A percentile compares a stretch with the other conserved stretches of the same genome.
phyloP scores from a whole-genome alignment of 345 rosid species.

The Litchi chinensis region DNA sequence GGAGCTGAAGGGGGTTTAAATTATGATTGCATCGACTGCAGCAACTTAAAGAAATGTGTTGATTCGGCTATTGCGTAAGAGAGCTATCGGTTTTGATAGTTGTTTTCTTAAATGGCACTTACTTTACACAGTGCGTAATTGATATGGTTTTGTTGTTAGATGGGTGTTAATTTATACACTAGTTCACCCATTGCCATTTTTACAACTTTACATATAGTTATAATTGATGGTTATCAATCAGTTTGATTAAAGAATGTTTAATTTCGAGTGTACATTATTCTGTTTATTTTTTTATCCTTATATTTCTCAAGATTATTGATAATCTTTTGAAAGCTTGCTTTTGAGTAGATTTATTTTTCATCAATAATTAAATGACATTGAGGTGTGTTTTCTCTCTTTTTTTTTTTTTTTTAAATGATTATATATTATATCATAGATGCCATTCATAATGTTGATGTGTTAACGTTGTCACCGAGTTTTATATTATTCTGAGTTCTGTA shows the following conservation, averaged over 20 bases:
- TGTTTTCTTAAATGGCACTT: neutral
- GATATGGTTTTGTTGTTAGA: constrained; percentile 18
- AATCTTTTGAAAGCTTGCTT: too few species aligned
- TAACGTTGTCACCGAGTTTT: too few species aligned
- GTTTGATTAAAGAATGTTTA: neutral
- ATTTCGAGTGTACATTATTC: neutral
- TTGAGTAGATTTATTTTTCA: too few species aligned
- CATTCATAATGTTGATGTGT: too few species aligned
- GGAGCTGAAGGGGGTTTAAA: neutral
- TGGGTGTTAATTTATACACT: constrained; percentile 14
- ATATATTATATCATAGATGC: too few species aligned
- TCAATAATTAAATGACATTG: too few species aligned
- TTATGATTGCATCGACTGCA: neutral
- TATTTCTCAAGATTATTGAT: constrained; percentile 15
- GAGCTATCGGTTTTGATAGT: constrained; percentile 8
- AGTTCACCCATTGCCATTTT: constrained; percentile 16
- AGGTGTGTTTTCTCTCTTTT: too few species aligned
- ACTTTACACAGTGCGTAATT: neutral
- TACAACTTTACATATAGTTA: constrained; percentile 16
- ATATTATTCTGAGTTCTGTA: too few species aligned
- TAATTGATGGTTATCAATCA: constrained; percentile 10
- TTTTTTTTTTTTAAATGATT: too few species aligned
- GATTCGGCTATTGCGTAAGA: neutral
- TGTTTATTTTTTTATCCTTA: neutral
- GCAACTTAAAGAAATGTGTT: neutral